phyloP scores from a whole-genome alignment of 768 basidiomycete species.

The Boletus tomentosulus region DNA sequence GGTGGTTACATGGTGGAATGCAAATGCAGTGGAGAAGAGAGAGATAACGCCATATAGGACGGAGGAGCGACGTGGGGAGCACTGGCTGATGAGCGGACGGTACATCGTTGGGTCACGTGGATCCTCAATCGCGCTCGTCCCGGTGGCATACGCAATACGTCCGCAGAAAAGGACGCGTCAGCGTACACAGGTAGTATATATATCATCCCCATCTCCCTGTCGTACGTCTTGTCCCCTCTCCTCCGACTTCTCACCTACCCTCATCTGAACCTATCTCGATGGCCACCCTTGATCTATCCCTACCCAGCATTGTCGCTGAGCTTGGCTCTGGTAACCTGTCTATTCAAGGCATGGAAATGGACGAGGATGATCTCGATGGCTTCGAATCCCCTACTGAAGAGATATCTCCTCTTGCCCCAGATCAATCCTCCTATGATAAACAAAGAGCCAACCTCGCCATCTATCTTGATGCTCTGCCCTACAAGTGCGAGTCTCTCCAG shows the following conservation, averaged over 20 bases:
- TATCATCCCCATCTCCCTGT: not conserved
- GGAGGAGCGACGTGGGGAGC: not conserved
- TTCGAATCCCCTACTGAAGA: slow-evolving; percentile 40
- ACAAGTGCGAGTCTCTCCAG: slow-evolving; percentile 64
- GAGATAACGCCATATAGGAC: slow-evolving; percentile 34
- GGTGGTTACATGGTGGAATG: slow-evolving; percentile 16
- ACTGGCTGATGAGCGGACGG: slow-evolving; percentile 1
- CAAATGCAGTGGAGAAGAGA: slow-evolving; percentile 27
- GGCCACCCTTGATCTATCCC: slow-evolving; percentile 17
- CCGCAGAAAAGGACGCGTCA: slow-evolving; percentile 28
- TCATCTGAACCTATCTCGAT: slow-evolving; percentile 21
- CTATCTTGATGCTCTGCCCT: slow-evolving; percentile 67
- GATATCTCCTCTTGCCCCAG: slow-evolving; percentile 10
- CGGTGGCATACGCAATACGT: slow-evolving; percentile 13
- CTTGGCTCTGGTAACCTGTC: slow-evolving; percentile 21
- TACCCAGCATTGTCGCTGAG: slow-evolving; percentile 25
- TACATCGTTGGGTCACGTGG: slow-evolving; percentile 18
- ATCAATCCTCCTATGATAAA: slow-evolving; percentile 47
- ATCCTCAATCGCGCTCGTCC: not conserved
- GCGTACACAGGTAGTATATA: slow-evolving; percentile 12
- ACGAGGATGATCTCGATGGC: slow-evolving; percentile 52
- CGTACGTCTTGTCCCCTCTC: slow-evolving; percentile 26
- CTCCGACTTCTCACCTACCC: slow-evolving; percentile 11
- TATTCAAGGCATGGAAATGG: slow-evolving; percentile 39
- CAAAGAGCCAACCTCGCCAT: slow-evolving; percentile 58